phyloP scores from a whole-genome alignment of 805 yeast genomes.

The Candida insectalens region DNA sequence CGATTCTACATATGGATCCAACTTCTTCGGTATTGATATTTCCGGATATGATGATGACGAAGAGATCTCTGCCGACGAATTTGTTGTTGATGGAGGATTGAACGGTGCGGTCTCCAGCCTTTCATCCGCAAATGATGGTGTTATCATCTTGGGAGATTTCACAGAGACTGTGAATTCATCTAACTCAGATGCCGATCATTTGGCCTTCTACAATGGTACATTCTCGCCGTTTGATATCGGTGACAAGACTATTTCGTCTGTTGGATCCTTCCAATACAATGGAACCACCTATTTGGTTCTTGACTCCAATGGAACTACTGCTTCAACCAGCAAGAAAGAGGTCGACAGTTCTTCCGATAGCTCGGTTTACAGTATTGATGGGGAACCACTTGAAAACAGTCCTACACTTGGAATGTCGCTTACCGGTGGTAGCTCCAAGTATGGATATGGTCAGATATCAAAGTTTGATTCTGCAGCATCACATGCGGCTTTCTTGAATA shows the following conservation, averaged over 20 bases:
- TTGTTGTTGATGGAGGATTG: slow-evolving; percentile 27
- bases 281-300: slow-evolving; percentile 34
- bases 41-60: slow-evolving; percentile 12
- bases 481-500: background rate
- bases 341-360: background rate
- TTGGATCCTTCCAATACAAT: slow-evolving; percentile 22
- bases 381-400: slow-evolving; percentile 25
- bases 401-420: slow-evolving; percentile 23
- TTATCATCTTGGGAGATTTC: slow-evolving; percentile 35
- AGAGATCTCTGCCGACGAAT: slow-evolving; percentile 3
- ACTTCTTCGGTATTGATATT: slow-evolving; percentile 26
- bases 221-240: slow-evolving; percentile 30
- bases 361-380: slow-evolving; percentile 19
- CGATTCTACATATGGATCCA: slow-evolving; percentile 25
- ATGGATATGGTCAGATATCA: slow-evolving; percentile 11
- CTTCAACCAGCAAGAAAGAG: slow-evolving; percentile 23
- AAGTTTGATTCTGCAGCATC: slow-evolving; percentile 1
- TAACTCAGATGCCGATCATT: slow-evolving; percentile 12
- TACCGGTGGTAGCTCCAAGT: slow-evolving; percentile 5
- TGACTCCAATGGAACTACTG: slow-evolving; percentile 15
- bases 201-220: slow-evolving; percentile 28
- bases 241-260: slow-evolving; percentile 12
- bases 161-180: slow-evolving; percentile 22
- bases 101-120: slow-evolving; percentile 27
- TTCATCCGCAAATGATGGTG: slow-evolving; percentile 18